Conservation (phyloP, 352 stramenopile genomes). For the Phytophthora sojae region DNA sequence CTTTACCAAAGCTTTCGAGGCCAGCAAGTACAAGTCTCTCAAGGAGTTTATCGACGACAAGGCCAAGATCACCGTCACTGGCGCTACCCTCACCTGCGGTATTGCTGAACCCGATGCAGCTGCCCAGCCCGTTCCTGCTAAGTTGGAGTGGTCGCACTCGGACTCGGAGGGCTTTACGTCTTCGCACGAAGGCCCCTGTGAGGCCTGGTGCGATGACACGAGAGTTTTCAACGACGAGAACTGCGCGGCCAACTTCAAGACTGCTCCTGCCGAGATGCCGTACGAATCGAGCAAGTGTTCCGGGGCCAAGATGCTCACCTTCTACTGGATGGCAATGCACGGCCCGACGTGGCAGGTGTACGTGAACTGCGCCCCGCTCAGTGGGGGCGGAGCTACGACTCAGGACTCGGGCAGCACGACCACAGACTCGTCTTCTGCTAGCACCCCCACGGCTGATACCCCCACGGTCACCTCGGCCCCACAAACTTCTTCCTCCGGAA, state of each 20-base stretch:
- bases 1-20: conserved; percentile 30
- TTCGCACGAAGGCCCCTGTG: conserved; percentile 50
- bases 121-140: conserved; percentile 26
- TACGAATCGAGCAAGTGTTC: conserved; percentile 39
- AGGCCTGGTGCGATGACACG: conserved; percentile 53
- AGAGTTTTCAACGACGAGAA: conserved; percentile 24
- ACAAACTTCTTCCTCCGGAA: conserved; percentile 3
- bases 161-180: conserved; percentile 36
- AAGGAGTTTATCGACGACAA: conserved; percentile 29
- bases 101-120: conserved; percentile 25
- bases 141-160: conserved; percentile 34
- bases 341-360: conserved; percentile 51
- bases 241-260: conserved; percentile 33
- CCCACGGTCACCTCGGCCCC: conserved; percentile 9
- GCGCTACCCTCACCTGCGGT: conserved; percentile 32
- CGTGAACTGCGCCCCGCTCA: conserved; percentile 36
- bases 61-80: conserved; percentile 27
- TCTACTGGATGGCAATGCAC: conserved; percentile 56
- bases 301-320: conserved; percentile 36
- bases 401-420: conserved; percentile 31
- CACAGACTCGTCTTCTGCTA: conserved; percentile 11
- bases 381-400: conserved; percentile 18
- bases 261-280: conserved; percentile 38
- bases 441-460: conserved; percentile 9
- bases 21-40: conserved; percentile 33